Evolutionary conservation across 2,329 filamentous ascomycete species (phyloP), one percentile per base, ranked within the genome.

Genomic region (Harringtonia aguacate): DNA sequence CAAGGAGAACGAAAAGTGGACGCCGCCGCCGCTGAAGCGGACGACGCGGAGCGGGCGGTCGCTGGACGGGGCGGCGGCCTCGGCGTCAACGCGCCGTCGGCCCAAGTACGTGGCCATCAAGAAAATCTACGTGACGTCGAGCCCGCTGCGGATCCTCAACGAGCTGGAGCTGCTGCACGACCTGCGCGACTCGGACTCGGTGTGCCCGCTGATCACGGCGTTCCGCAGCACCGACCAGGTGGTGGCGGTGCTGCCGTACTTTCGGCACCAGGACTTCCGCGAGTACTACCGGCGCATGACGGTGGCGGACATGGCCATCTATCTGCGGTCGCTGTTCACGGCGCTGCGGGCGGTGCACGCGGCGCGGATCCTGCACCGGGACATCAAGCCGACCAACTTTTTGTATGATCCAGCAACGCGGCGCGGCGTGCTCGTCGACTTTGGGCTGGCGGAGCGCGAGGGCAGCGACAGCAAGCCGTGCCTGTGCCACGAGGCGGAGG

Each of bases 121-220:
- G 68, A 98, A 98, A 68, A 98, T 98, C 54, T 98, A 98, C 62
- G 92, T 97, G 51, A 98, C 94, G 1, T 95, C 89, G 50, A 95
- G 88, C 53, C 92, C 92, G 0, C 74, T 81, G 24, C 85, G 92
- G 37, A 97, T 98, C 54, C 78, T 94, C 58, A 98, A 98, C 65
- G 92, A 98, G 64, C 79, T 98, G 17, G 90, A 97, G 55, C 74
- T 98, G 20, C 77, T 98, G 20, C 80, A 94, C 59, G 88, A 95
- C 58, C 75, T 98, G 9, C 78, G 84, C 40, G 77, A 84, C 45
- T 94, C 84, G 47, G 74, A 79, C 33, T 87, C 86, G 2, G 89
- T 98, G 22, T 97, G 92, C 54, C 90, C 92, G 29, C 75, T 98
- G 18, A 94, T 98, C 61, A 98, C 92, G 8, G 90, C 92, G n/a